Conservation (phyloP, 805 yeast genomes). For the Torulaspora maleeae region DNA sequence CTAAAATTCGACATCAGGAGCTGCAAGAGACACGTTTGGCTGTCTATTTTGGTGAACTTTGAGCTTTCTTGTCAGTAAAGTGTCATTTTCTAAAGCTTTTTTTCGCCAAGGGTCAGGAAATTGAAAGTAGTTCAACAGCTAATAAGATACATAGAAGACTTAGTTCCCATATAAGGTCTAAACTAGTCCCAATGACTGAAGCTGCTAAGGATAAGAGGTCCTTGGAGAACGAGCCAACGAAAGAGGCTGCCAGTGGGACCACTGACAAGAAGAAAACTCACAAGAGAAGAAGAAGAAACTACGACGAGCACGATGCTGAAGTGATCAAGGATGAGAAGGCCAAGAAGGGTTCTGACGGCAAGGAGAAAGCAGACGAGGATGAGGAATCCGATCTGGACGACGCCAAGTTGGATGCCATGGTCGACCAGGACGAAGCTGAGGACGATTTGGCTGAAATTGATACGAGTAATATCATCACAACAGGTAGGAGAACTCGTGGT, state of each 20-base stretch:
- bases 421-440: conserved; percentile 60
- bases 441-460: conserved; percentile 80
- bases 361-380: conserved; percentile 35
- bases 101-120: background rate
- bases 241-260: conserved; percentile 7
- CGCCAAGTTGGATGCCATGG: conserved; percentile 44
- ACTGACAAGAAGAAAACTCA: conserved; percentile 19
- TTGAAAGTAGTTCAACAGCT: no score
- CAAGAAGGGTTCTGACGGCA: conserved; percentile 33
- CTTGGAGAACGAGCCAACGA: conserved; percentile 2
- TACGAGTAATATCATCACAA: conserved; percentile 72
- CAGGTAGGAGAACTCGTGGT: conserved; percentile 88
- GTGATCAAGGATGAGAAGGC: conserved; percentile 51
- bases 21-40: background rate
- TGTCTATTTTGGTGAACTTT: background rate
- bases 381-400: conserved; percentile 50
- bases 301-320: conserved; percentile 58
- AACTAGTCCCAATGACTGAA: conserved; percentile 22
- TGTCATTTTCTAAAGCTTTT: background rate
- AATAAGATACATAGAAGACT: no score
- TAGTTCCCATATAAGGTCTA: background rate
- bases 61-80: background rate
- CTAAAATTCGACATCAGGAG: conserved; percentile 13
- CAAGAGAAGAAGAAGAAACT: conserved; percentile 44
- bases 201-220: conserved; percentile 22